Evolutionary conservation across 1,284 basidiomycete species (phyloP), one percentile per base, ranked within the genome.

Genomic region (Cystobasidium pallidum): DNA sequence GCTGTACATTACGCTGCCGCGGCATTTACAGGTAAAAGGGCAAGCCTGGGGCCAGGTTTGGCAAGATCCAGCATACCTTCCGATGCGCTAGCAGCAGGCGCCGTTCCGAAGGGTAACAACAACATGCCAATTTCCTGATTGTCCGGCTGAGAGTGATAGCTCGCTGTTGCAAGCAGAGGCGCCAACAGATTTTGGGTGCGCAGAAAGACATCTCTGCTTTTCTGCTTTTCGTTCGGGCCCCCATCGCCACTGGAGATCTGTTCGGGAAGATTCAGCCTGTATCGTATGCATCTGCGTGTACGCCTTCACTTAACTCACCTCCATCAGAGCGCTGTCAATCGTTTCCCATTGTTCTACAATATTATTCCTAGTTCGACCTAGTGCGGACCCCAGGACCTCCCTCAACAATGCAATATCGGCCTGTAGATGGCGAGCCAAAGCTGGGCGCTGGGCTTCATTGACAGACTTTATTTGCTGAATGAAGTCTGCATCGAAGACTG

Each of bases 11-110:
- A 70, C 2, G 67, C 58, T 30, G 67, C 67, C 26, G 67, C 55
- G 13, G 59, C 51, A 21, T 63, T 64, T 2, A 71, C 54, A 26
- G 59, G 68, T 32, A 71, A 34, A 6, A 71, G 34, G 32, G 68
- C 61, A n/a, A 71, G 62, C 36, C 68, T 30, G 10, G 68, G 59
- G 15, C 68, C 68, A 3, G 68, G 68, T 36, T 64, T 71, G 3
- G 68, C 34, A 3, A 71, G 19, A 24, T 71, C 68, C 28, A 71
- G 49, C 59, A 62, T 71, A 28, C 26, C 49, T 34, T 71, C 68
- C 21, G 52, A 32, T 26, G 68, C 68, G 17, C 6, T 63, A 2
- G 61, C 32, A 24, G 49, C 17, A 21, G 61, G 15, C 3, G 59
- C 34, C 15, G 26, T 24, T 11, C 68, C 68, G 32, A 63, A 57